These are phyloP conservation scores for Neoboletus brunneissimus DNA, from an alignment of 768 basidiomycete genomes.

Conservation along the genomic window DNA sequence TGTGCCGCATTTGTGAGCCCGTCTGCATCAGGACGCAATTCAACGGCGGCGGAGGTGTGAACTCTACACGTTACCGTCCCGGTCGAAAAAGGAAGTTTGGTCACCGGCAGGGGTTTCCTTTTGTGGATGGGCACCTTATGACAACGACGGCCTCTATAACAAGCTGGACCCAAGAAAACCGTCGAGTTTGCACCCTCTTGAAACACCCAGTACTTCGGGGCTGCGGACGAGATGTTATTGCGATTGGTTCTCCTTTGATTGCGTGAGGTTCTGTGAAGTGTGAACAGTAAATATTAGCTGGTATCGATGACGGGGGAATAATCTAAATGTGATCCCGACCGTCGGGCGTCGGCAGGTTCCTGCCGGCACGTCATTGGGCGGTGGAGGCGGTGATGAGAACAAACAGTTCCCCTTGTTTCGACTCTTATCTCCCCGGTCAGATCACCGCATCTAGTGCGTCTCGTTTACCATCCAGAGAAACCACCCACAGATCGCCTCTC, in stretches of 20 bases:
- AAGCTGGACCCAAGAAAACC: too few relatives aligned
- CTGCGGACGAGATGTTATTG: too few relatives aligned
- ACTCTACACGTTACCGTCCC: neutral
- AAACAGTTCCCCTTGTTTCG: neutral
- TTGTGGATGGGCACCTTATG: neutral
- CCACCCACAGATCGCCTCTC: neutral
- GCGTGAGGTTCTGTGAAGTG: neutral
- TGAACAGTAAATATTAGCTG: neutral
- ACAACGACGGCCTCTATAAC: neutral
- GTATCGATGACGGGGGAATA: neutral
- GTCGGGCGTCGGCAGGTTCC: conserved; percentile 1
- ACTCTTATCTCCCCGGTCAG: too few relatives aligned
- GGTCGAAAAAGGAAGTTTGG: conserved; percentile 14
- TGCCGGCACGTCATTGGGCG: neutral
- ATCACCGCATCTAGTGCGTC: neutral
- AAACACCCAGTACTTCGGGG: too few relatives aligned
- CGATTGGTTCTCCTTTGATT: conserved; percentile 5
- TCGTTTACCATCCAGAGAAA: neutral
- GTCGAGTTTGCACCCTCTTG: too few relatives aligned
- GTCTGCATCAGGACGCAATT: neutral
- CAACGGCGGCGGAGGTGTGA: neutral
- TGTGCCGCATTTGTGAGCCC: conserved; percentile 20
- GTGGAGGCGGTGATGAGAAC: neutral
- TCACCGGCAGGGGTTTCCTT: conserved; percentile 1
- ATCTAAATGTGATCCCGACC: neutral